phyloP scores from a whole-genome alignment of 805 yeast genomes.

The Yarrowia sp. region DNA sequence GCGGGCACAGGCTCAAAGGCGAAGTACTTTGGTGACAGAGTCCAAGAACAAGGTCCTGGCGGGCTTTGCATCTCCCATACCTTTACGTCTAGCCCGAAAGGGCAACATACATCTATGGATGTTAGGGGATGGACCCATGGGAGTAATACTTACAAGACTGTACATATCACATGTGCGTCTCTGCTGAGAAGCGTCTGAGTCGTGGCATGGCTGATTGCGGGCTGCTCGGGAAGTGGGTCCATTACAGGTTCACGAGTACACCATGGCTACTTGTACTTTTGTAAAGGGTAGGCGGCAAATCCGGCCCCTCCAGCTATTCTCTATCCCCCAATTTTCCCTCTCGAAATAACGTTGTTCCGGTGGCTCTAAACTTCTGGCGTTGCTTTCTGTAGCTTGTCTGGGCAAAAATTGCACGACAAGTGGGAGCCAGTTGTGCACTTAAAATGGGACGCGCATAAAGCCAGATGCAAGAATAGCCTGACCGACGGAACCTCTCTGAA shows the following conservation, averaged over 20 bases:
- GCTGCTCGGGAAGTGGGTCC: too few species aligned
- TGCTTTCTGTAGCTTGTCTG: slow-evolving; percentile 23
- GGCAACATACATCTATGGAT: slow-evolving; percentile 26
- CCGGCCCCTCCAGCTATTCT: too few species aligned
- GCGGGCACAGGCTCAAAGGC: neutral
- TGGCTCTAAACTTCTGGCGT: slow-evolving; percentile 25
- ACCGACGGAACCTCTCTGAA: neutral
- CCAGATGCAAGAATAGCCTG: neutral
- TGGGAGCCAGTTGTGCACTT: slow-evolving; percentile 1
- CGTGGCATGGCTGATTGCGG: neutral
- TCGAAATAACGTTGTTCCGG: slow-evolving; percentile 24
- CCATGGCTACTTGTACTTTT: too few species aligned
- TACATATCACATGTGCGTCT: slow-evolving; percentile 23
- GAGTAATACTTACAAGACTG: neutral
- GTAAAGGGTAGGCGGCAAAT: too few species aligned
- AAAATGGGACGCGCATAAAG: slow-evolving; percentile 26
- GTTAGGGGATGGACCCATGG: slow-evolving; percentile 29
- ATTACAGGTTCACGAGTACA: too few species aligned
- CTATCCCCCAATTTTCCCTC: neutral
- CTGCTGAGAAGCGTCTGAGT: too few species aligned
- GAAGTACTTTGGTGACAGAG: slow-evolving; percentile 7
- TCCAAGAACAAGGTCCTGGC: slow-evolving; percentile 33
- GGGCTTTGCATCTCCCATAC: slow-evolving; percentile 21
- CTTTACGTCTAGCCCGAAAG: slow-evolving; percentile 37
- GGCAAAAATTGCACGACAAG: slow-evolving; percentile 21